A percentile compares a stretch with the other conserved stretches of the same genome.
These are phyloP conservation scores for Hymenoscyphus albidus DNA, from an alignment of 2,329 filamentous ascomycete species.

Conservation along the genomic window DNA sequence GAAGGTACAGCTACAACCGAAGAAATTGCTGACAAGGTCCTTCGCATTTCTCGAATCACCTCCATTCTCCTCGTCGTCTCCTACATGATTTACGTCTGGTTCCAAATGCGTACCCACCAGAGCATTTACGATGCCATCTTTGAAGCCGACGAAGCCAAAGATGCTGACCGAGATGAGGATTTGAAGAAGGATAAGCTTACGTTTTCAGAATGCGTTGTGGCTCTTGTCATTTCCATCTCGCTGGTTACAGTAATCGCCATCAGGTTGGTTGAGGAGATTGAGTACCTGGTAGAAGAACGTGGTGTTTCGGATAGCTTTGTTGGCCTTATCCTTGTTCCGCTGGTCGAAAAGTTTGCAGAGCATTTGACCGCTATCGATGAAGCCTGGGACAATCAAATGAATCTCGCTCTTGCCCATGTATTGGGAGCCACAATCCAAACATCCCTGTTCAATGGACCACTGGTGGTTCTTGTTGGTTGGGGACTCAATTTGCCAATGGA, in stretches of 20 bases:
- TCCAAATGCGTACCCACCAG: slow-evolving; percentile 74
- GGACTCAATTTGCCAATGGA: slow-evolving; percentile 67
- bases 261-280: slow-evolving; percentile 69
- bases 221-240: slow-evolving; percentile 59
- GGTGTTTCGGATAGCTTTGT: slow-evolving; percentile 56
- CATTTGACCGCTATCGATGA: slow-evolving; percentile 82
- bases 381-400: slow-evolving; percentile 78
- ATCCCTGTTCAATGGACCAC: slow-evolving; percentile 79
- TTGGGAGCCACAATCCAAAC: slow-evolving; percentile 87
- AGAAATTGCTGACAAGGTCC: slow-evolving; percentile 49
- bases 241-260: slow-evolving; percentile 72
- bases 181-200: slow-evolving; percentile 65
- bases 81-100: slow-evolving; percentile 64
- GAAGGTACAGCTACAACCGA: slow-evolving; percentile 33
- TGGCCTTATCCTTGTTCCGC: slow-evolving; percentile 71
- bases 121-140: slow-evolving; percentile 73
- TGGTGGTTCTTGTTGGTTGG: slow-evolving; percentile 83
- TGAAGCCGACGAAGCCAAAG: slow-evolving; percentile 63
- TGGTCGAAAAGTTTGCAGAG: slow-evolving; percentile 84
- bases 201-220: slow-evolving; percentile 66
- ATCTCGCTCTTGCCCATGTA: slow-evolving; percentile 80
- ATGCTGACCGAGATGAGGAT: slow-evolving; percentile 61
- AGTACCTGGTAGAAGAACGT: slow-evolving; percentile 50
- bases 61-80: slow-evolving; percentile 67
- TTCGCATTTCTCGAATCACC: slow-evolving; percentile 67